phyloP scores from a whole-genome alignment of 2,329 filamentous ascomycete genomes.

The Xylaria sp. region DNA sequence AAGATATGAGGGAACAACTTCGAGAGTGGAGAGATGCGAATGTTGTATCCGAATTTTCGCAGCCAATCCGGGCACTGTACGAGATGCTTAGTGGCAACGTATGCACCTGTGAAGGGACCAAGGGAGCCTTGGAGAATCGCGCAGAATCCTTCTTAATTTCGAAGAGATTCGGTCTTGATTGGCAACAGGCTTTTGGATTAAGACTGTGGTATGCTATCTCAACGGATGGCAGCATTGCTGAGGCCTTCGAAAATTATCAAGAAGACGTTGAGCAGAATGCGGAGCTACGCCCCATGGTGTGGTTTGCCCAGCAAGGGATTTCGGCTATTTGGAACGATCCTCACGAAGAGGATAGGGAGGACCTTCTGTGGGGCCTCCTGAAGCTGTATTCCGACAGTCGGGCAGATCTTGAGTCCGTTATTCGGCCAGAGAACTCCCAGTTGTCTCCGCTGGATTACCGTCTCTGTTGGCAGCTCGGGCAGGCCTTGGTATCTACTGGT shows the following conservation, averaged over 20 bases:
- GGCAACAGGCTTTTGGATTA: conserved; percentile 92
- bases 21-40: conserved; percentile 85
- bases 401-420: conserved; percentile 71
- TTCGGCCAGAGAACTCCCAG: conserved; percentile 81
- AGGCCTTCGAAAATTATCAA: conserved; percentile 77
- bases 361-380: conserved; percentile 87
- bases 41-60: conserved; percentile 86
- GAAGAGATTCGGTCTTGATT: conserved; percentile 85
- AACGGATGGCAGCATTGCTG: conserved; percentile 73
- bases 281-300: conserved; percentile 78
- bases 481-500: conserved; percentile 66
- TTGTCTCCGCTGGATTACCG: conserved; percentile 79
- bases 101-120: conserved; percentile 82
- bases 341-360: conserved; percentile 70
- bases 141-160: conserved; percentile 83
- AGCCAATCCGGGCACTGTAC: conserved; percentile 86
- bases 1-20: conserved; percentile 82
- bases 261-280: conserved; percentile 76
- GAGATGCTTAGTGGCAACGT: conserved; percentile 89
- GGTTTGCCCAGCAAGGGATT: conserved; percentile 71
- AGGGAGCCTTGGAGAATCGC: conserved; percentile 80
- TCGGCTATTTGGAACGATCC: conserved; percentile 69
- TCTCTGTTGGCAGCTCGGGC: conserved; percentile 85
- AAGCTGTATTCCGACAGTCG: conserved; percentile 76
- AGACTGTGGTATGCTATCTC: conserved; percentile 87